Base-by-base conservation (phyloP, 208 protist genomes). In the Strigomonas culicis region DNA sequence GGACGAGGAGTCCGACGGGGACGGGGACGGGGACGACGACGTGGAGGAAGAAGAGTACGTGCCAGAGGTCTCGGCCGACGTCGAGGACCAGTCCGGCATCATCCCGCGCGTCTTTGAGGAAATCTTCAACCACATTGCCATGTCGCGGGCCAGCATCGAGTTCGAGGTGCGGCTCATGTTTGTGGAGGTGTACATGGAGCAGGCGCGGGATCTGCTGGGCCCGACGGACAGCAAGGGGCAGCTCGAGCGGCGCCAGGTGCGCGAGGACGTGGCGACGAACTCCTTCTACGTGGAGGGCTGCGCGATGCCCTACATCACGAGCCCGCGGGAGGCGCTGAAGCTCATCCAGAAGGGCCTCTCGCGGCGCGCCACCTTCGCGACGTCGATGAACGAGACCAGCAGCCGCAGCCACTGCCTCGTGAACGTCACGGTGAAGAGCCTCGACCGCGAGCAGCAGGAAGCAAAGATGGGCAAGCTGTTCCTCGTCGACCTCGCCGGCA, bases 121-220 rank as follows among this genome's bases (percentile, higher is more conserved):
- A 19, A 63, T 99, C 22, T 99, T 99, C 71, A 31, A 79, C 7
- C 60, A 69, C 56, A 97, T 99, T 57, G 64, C 62, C 6, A 65
- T 69, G 10, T 79, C 85, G 8, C 70, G 85, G 36, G 65, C 68
- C 15, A 59, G 57, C 27, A 86, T 85, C 13, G 95, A 98, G 60
- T 98, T 98, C 72, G 92, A 94, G 21, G 89, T 99, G 28, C 90
- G 91, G 32, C 78, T 98, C 36, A 94, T 89, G 24, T 98, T 98
- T 80, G 80, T 99, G 22, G 98, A 99, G 75, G 92, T 99, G 49
- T 99, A 99, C 80, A 97, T 98, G 90, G 98, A 99, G 46, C 88
- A 87, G 70, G 92, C 99, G 28, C 75, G 90, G 2, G 98, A 99
- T 71, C 70, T 99, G 39, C 76, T 99, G 2, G 74, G 80, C 32